Evolutionary conservation across 1,284 basidiomycete genomes (phyloP), one percentile per base, ranked within the genome.

Genomic region (Agaricales sp.): DNA sequence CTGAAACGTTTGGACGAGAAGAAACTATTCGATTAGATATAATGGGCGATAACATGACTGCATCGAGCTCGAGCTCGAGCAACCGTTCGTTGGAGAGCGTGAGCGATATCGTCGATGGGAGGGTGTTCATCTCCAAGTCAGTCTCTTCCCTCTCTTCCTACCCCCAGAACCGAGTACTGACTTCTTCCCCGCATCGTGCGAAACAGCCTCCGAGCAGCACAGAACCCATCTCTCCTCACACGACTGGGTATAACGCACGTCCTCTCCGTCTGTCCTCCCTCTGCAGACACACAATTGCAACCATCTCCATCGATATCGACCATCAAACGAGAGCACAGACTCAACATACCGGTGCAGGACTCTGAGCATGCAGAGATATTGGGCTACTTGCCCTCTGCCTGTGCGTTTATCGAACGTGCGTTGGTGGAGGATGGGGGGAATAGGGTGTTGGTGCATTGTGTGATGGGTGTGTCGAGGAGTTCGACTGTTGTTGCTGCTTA

Each of bases 371-470:
- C 77, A 39, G 74, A 82, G 51, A 65, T 82, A 22, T 70, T 82
- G 14, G 70, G 76, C 22, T 70, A 79, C 52, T 64, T 82, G 1
- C 75, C 78, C 1, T 52, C 59, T 12, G 68, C 75, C 12, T 78
- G 77, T 58, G 57, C 55, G 16, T 82, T 82, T 56, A 82, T 82
- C 35, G 67, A 76, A 53, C 51, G 62, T 18, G 76, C 78, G 3
- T 54, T 82, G 37, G 59, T 65, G 3, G 38, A 58, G 3, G 68
- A 71, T 25, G 77, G 77, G 0, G 13, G 11, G 11, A 43, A 43
- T 19, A 69, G 61, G 47, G 77, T 87, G 24, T 72, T 90, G 16
- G 81, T 90, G 13, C 87, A 90, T 58, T 90, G 87, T 63, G 68
- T 81, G 14, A 82, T 86, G 68, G 86, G 85, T 8, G 69, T 88